A percentile compares a stretch with the other conserved stretches of the same genome.
These are phyloP conservation scores for Carex scoparia DNA, from an alignment of 176 grass and related monocot species.

Conservation along the genomic window DNA sequence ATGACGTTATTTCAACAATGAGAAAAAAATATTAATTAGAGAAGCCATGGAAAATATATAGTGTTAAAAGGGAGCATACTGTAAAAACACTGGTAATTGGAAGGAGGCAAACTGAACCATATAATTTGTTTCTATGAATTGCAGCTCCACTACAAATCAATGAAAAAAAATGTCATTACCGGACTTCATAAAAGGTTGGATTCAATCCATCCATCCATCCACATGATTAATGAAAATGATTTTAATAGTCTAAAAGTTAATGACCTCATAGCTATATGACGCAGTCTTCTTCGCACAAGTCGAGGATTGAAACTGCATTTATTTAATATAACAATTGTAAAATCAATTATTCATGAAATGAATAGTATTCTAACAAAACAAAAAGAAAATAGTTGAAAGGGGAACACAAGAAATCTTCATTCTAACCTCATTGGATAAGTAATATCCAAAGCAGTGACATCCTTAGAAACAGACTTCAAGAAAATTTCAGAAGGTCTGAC, in stretches of 20 bases:
- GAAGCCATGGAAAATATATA: background rate
- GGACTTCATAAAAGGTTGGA: constrained; percentile 24
- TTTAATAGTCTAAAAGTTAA: constrained; percentile 6
- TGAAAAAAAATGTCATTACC: background rate
- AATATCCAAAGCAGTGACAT: constrained; percentile 62
- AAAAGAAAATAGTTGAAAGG: constrained; percentile 1
- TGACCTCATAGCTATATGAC: constrained; percentile 82
- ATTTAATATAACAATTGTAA: background rate
- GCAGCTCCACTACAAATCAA: constrained; percentile 40
- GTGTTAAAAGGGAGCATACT: constrained; percentile 42
- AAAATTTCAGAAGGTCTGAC: constrained; percentile 82
- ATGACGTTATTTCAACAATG: background rate
- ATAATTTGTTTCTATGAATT: constrained; percentile 79
- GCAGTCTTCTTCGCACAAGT: constrained; percentile 77
- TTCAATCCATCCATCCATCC: background rate
- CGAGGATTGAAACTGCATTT: constrained; percentile 81
- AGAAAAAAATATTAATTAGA: constrained; percentile 13
- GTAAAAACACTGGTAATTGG: constrained; percentile 60
- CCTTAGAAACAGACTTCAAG: constrained; percentile 80
- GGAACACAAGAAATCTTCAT: constrained; percentile 2
- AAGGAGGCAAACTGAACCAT: constrained; percentile 71
- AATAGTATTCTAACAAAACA: constrained; percentile 7
- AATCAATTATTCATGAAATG: constrained; percentile 1
- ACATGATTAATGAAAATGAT: background rate
- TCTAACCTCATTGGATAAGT: constrained; percentile 64